Conservation (phyloP, 768 basidiomycete genomes). For the Pilatotrama ljubarskyi region DNA sequence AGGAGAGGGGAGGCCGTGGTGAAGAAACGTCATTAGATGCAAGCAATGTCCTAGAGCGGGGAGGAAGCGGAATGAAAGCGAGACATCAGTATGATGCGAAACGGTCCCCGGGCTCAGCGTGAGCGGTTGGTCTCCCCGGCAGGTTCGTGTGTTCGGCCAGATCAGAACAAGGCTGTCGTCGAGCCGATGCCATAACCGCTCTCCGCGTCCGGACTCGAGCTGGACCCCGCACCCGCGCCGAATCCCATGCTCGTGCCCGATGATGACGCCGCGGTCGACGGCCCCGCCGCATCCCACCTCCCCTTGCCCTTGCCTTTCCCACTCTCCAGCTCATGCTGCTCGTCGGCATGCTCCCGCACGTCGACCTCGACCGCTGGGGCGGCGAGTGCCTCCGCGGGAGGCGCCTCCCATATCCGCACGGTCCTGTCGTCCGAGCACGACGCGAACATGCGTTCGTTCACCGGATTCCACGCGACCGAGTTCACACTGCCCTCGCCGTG, state of each 20-base stretch:
- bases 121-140: too few species aligned
- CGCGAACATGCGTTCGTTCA: conserved; percentile 89
- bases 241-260: neutral
- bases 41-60: conserved; percentile 7
- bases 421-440: conserved; percentile 93
- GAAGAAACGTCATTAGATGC: conserved; percentile 9
- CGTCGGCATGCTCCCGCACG: conserved; percentile 1
- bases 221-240: neutral
- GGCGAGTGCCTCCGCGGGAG: conserved; percentile 15
- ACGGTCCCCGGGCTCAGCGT: neutral
- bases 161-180: conserved; percentile 18
- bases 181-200: conserved; percentile 19
- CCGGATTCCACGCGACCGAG: conserved; percentile 94
- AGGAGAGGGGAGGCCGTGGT: neutral
- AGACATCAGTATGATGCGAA: neutral
- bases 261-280: neutral
- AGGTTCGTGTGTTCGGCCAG: neutral
- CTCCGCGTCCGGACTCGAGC: conserved; percentile 5
- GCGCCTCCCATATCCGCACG: conserved; percentile 84
- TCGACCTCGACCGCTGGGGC: conserved; percentile 2
- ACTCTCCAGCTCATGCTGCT: conserved; percentile 18
- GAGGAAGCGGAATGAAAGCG: neutral
- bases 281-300: conserved; percentile 16
- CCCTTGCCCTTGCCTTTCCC: conserved; percentile 27
- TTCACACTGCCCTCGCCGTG: conserved; percentile 93